Percentiles rank a stretch among this genome's conserved stretches.
phyloP scores from a whole-genome alignment of 169 alveolate species.

The Plasmodium cynomolgi region DNA sequence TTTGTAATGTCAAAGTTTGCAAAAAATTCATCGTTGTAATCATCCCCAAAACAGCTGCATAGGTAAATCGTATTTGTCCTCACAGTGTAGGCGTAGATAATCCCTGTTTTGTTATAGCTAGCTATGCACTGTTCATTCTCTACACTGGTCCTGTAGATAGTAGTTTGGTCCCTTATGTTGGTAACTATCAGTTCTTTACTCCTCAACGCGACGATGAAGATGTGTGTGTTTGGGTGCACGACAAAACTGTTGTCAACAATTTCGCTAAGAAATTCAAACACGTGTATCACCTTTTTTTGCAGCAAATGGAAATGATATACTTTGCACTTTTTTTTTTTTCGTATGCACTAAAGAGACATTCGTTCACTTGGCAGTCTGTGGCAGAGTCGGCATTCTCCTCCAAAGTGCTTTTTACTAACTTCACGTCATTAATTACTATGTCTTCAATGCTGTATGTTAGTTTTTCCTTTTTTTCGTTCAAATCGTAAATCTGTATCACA shows the following conservation, averaged over 20 bases:
- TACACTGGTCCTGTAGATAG: conserved; percentile 16
- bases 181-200: conserved; percentile 34
- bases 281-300: conserved; percentile 48
- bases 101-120: conserved; percentile 54
- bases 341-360: conserved; percentile 46
- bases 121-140: conserved; percentile 46
- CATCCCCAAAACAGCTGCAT: conserved; percentile 74
- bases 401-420: conserved; percentile 17
- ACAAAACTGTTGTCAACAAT: conserved; percentile 43
- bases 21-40: conserved; percentile 62
- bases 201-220: conserved; percentile 30
- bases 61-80: conserved; percentile 17
- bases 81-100: conserved; percentile 53
- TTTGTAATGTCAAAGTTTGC: conserved; percentile 63
- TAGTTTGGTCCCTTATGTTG: conserved; percentile 16
- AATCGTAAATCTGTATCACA: conserved; percentile 37
- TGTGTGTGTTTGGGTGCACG: conserved; percentile 65
- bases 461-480: conserved; percentile 45
- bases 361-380: conserved; percentile 10
- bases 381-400: not conserved
- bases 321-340: conserved; percentile 41
- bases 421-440: conserved; percentile 48
- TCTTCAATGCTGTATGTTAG: conserved; percentile 44
- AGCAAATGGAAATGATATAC: conserved; percentile 46
- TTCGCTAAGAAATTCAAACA: conserved; percentile 29